Evolutionary conservation across 2,329 filamentous ascomycete species (phyloP), one percentile per base, ranked within the genome.

Genomic region (Penicillium polonicum): DNA sequence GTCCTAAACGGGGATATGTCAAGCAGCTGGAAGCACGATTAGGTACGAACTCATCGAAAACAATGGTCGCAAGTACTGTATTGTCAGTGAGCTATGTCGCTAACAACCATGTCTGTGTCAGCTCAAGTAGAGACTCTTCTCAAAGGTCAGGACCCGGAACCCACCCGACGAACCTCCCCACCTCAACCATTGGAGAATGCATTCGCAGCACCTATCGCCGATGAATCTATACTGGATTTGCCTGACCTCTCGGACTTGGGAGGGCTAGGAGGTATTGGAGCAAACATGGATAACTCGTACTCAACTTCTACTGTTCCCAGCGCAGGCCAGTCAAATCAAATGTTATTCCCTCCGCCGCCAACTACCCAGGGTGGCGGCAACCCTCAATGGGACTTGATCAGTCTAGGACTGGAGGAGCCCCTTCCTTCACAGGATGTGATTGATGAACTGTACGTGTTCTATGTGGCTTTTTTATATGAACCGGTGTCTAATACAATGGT

Each of bases 51-150:
- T 54, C 45, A 45, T 48, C 46, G 36, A 58, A 39, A 29, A 13
- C 31, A 33, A 19, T 49, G 21, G 45, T 46, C 59, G 31, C 42
- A 39, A 31, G 46, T 44, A 6, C n/a, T 38, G 15, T 49, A 36
- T 17, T 31, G 35, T 46, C 29, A 39, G 45, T 55, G 27, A 50
- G 41, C 21, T 27, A 50, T 58, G 46, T 52, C 38, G 59, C 60
- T 66, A 52, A 68, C 45, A 38, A 53, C 39, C 13, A 31, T 55
- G 31, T 44, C 33, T 46, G 25, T 39, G 15, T 69, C 64, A 95
- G 91, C 93, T 74, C 92, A 97, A 82, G 92, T 97, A 55, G 93
- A 97, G 79, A 94, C 89, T 2, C 79, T 97, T 55, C 80, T 97
- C 60, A 95, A 93, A 78, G 90, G 85, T 6, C 89, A 95, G 70